Percentiles rank a stretch among this genome's conserved stretches.
Conservation (phyloP, 1,139 yeast genomes). For the Ogataea hybrid region DNA sequence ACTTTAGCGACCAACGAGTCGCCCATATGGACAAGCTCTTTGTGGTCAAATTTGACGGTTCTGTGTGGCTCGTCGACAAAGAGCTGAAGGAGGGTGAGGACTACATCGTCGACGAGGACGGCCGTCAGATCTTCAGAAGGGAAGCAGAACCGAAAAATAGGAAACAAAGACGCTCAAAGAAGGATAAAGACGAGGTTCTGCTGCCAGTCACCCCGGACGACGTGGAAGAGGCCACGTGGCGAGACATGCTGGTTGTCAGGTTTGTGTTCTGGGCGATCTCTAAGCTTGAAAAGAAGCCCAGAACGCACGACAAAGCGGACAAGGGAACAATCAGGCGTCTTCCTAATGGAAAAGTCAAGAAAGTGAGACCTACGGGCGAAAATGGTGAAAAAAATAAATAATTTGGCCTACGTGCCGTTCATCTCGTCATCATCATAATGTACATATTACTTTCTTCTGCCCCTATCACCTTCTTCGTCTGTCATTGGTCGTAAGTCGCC, state of each 20-base stretch:
- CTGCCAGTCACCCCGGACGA: constrained; percentile 39
- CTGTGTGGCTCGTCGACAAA: constrained; percentile 59
- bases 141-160: constrained; percentile 13
- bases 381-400: not conserved
- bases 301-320: not conserved
- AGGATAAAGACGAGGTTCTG: constrained; percentile 34
- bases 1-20: constrained; percentile 45
- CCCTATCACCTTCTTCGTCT: constrained; percentile 23
- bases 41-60: constrained; percentile 66
- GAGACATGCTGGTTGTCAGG: constrained; percentile 54
- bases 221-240: constrained; percentile 39
- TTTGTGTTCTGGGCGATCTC: constrained; percentile 35
- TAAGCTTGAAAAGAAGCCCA: not conserved
- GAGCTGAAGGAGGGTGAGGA: constrained; percentile 28
- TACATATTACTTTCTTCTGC: constrained; percentile 15
- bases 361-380: not conserved
- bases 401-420: not conserved
- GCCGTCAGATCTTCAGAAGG: constrained; percentile 13
- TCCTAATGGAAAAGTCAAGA: constrained; percentile 9
- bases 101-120: constrained; percentile 21
- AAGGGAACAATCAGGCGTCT: constrained; percentile 1
- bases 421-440: constrained; percentile 9
- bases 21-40: constrained; percentile 53
- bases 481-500: constrained; percentile 29
- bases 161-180: constrained; percentile 16